A percentile compares a stretch with the other conserved stretches of the same genome.
Conservation (phyloP, 2,329 filamentous ascomycete species). For the Dichotomopilus funicola region DNA sequence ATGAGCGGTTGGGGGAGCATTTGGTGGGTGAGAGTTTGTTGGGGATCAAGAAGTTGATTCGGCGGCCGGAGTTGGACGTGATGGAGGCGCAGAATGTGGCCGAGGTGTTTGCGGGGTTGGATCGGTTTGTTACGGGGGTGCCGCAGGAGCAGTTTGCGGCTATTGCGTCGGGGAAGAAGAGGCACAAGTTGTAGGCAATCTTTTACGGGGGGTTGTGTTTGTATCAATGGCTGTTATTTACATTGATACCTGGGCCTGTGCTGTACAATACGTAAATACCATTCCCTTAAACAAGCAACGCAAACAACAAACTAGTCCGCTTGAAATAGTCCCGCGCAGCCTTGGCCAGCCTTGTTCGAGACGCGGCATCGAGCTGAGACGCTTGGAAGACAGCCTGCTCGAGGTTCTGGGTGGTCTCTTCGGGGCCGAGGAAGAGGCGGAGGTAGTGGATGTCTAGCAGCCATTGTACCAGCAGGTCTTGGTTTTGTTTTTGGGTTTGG, state of each 20-base stretch:
- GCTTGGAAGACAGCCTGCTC: conserved; percentile 39
- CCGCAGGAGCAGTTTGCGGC: conserved; percentile 86
- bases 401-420: conserved; percentile 37
- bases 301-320: conserved; percentile 75
- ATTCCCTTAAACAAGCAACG: conserved; percentile 48
- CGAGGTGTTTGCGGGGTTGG: conserved; percentile 81
- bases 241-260: background rate
- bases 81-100: conserved; percentile 71
- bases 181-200: conserved; percentile 80
- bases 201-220: too few species aligned
- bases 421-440: conserved; percentile 37
- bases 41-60: conserved; percentile 78
- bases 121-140: conserved; percentile 70
- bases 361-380: conserved; percentile 43
- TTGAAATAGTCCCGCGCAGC: conserved; percentile 73
- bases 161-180: conserved; percentile 82
- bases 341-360: conserved; percentile 51
- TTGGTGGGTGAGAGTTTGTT: conserved; percentile 71
- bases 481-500: conserved; percentile 14
- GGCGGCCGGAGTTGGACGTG: conserved; percentile 62
- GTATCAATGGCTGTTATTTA: background rate
- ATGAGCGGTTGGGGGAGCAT: conserved; percentile 73
- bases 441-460: conserved; percentile 54
- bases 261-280: background rate
- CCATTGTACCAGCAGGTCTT: conserved; percentile 52